A percentile compares a stretch with the other conserved stretches of the same genome.
These are phyloP conservation scores for Trichophyton schoenleinii DNA, from an alignment of 2,329 filamentous ascomycete species.

Conservation along the genomic window DNA sequence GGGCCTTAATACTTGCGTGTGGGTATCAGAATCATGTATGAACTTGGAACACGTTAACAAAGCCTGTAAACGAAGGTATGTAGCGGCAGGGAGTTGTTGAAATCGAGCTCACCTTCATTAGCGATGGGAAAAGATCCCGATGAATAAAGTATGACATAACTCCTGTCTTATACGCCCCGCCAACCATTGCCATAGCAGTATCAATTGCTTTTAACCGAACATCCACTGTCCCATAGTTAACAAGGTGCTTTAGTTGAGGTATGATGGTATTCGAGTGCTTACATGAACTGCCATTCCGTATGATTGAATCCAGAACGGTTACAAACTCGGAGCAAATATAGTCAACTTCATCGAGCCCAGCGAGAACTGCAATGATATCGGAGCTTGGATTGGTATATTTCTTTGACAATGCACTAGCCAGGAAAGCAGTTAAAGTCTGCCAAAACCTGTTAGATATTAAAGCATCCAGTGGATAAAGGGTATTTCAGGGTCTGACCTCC, in stretches of 20 bases:
- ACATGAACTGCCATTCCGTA: conserved; percentile 63
- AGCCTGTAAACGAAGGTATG: not conserved
- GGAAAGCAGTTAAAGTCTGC: conserved; percentile 79
- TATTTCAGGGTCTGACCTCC: conserved; percentile 48
- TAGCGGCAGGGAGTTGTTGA: not conserved
- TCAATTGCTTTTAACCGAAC: conserved; percentile 68
- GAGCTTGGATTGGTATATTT: conserved; percentile 91
- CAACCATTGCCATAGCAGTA: conserved; percentile 69
- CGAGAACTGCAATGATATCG: conserved; percentile 80
- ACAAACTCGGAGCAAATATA: conserved; percentile 80
- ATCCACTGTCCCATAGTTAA: conserved; percentile 41
- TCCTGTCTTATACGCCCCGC: conserved; percentile 91
- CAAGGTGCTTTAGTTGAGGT: not conserved
- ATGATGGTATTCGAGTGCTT: conserved; percentile 25
- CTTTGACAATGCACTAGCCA: conserved; percentile 70
- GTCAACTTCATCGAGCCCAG: conserved; percentile 81
- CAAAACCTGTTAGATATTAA: conserved; percentile 5
- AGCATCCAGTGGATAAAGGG: conserved; percentile 18
- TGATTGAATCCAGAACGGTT: conserved; percentile 64
- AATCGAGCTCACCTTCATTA: conserved; percentile 66
- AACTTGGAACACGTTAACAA: conserved; percentile 43
- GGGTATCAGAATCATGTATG: conserved; percentile 62
- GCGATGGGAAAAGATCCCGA: conserved; percentile 78
- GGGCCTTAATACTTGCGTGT: conserved; percentile 54
- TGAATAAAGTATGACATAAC: conserved; percentile 92